Evolutionary conservation across 1,139 yeast genomes (phyloP), one percentile per base, ranked within the genome.

Genomic region (Casaregolazyma lundiana): DNA sequence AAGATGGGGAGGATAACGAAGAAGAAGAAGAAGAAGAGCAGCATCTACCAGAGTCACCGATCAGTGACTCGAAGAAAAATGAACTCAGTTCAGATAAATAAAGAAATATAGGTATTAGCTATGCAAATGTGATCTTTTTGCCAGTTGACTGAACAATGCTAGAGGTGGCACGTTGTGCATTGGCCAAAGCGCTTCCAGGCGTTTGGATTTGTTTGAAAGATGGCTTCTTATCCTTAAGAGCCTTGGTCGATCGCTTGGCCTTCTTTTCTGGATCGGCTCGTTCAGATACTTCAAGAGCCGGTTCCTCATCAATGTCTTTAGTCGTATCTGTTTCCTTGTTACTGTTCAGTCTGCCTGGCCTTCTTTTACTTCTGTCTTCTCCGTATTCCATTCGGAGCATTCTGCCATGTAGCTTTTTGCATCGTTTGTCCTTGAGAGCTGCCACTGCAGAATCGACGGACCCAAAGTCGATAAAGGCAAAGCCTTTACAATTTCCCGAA

Each of bases 401-500:
- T 61, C 97, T 75, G 51, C 84, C 85, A 50, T 85, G 79, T 50
- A 88, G 71, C 53, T 72, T 78, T 59, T 78, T 78, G 52, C 89
- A 80, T 17, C 75, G 60, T 61, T 81, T 84, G 53, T 89, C 92
- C 55, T 77, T 81, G 53, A 92, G 71, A 0, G 97, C 97, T 38
- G 74, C 73, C 0, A 95, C 85, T 38, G 97, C 90, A 3, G 94
- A 90, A 24, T 77, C 78, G 53, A 84, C 85, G 55, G 82, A 83
- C 56, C 73, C 77, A 69, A 90, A 92, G 66, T 92, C 98, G 36
- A 92, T 70, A 61, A 92, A 92, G 1, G 96, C 92, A 72, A 90
- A 92, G 1, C 98, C 98, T 65, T 92, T 92, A 71, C 97, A 92
- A 64, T 89, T 90, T 1, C 97, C 97, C 37, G 86, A 72, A 62